These are phyloP conservation scores for Rhizopus stolonifer DNA, from an alignment of 371 early-diverging fungal genomes.

Conservation along the genomic window DNA sequence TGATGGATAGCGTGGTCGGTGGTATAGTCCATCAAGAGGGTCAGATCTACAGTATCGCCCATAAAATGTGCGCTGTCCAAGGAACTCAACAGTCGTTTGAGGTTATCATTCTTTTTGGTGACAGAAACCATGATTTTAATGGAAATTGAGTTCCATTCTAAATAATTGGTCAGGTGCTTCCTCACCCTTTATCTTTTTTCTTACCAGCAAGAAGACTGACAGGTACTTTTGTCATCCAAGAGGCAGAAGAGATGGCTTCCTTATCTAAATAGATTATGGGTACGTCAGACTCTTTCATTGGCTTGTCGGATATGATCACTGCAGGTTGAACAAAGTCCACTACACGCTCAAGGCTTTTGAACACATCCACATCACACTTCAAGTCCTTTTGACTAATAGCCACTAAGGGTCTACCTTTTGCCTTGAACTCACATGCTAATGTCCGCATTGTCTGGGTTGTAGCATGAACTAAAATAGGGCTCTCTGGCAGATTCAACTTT, in stretches of 20 bases:
- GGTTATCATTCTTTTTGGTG: slow-evolving; percentile 52
- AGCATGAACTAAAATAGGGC: background rate
- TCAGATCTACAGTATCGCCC: slow-evolving; percentile 55
- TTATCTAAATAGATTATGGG: slow-evolving; percentile 46
- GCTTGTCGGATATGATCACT: slow-evolving; percentile 15
- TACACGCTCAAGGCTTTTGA: slow-evolving; percentile 1
- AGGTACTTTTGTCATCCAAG: slow-evolving; percentile 56
- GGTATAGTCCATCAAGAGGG: slow-evolving; percentile 56
- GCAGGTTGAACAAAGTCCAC: slow-evolving; percentile 21
- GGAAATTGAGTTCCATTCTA: slow-evolving; percentile 59
- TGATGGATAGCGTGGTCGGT: slow-evolving; percentile 50
- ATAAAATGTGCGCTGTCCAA: slow-evolving; percentile 50
- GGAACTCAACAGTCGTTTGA: slow-evolving; percentile 54
- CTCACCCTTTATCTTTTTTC: slow-evolving; percentile 4
- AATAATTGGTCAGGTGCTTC: background rate
- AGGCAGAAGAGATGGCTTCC: slow-evolving; percentile 45
- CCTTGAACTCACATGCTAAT: background rate
- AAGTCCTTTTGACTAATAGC: background rate
- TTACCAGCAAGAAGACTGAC: slow-evolving; percentile 52
- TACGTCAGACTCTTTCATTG: slow-evolving; percentile 3
- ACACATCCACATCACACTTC: background rate
- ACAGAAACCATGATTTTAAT: slow-evolving; percentile 57
- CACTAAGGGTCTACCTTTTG: slow-evolving; percentile 5
- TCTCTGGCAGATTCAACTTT: background rate
- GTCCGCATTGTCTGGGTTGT: background rate